These are phyloP conservation scores for Trametes elegans DNA, from an alignment of 768 basidiomycete species.

Conservation along the genomic window DNA sequence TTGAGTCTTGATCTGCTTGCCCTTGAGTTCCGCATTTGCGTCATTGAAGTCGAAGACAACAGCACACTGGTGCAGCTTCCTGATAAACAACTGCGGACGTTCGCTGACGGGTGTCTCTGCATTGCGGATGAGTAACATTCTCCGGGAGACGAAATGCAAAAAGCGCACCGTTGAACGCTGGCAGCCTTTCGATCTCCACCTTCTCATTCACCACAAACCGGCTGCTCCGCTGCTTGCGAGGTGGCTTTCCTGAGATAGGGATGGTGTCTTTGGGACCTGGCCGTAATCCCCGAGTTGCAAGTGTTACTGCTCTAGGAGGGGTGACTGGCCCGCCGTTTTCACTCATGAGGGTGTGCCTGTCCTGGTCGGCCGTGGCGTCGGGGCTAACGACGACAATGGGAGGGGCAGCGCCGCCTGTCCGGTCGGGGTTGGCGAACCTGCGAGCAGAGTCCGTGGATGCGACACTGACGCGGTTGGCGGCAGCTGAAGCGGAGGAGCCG, in stretches of 20 bases:
- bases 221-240: constrained; percentile 96
- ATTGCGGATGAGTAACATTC: background rate
- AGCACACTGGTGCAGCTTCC: constrained; percentile 93
- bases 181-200: constrained; percentile 93
- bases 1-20: constrained; percentile 98
- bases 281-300: constrained; percentile 62
- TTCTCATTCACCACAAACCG: constrained; percentile 95
- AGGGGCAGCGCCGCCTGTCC: constrained; percentile 58
- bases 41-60: constrained; percentile 99
- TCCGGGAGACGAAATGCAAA: constrained; percentile 1
- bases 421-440: constrained; percentile 47
- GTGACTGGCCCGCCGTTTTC: constrained; percentile 50
- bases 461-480: constrained; percentile 44
- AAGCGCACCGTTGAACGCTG: constrained; percentile 79
- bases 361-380: constrained; percentile 54
- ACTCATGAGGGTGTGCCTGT: constrained; percentile 22
- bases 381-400: constrained; percentile 87
- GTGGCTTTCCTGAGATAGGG: constrained; percentile 92
- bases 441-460: constrained; percentile 52
- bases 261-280: constrained; percentile 90
- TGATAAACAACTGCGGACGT: constrained; percentile 87
- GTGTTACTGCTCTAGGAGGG: constrained; percentile 64
- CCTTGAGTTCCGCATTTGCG: constrained; percentile 90
- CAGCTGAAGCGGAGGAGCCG: constrained; percentile 33
- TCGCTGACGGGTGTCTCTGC: constrained; percentile 88